Conservation (phyloP, 805 yeast species). For the Scheffersomyces coipomensis region DNA sequence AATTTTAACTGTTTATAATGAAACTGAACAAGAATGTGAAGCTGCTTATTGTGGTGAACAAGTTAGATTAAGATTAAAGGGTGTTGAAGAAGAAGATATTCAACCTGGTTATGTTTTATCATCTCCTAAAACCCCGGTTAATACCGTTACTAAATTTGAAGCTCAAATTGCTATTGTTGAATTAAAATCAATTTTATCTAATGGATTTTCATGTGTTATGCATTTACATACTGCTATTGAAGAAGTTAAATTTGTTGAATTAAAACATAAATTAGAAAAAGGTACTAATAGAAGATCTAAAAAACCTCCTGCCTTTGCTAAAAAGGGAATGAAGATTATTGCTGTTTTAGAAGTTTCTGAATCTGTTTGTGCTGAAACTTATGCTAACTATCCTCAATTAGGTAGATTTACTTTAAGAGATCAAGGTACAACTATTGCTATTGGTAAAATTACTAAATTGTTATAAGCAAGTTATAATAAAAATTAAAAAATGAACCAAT, state of each 20-base stretch:
- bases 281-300: constrained; percentile 96
- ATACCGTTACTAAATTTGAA: constrained; percentile 85
- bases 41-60: constrained; percentile 96
- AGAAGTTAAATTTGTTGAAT: constrained; percentile 79
- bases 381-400: constrained; percentile 87
- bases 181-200: constrained; percentile 87
- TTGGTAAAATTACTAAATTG: constrained; percentile 93
- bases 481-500: background rate
- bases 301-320: constrained; percentile 97
- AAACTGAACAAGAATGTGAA: constrained; percentile 91
- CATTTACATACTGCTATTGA: constrained; percentile 98
- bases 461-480: constrained; percentile 37
- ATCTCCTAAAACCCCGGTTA: constrained; percentile 82
- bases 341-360: constrained; percentile 83
- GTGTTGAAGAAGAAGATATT: constrained; percentile 96
- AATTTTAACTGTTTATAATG: constrained; percentile 84
- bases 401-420: constrained; percentile 99
- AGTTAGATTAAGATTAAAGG: constrained; percentile 88
- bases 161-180: constrained; percentile 98
- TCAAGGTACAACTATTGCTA: constrained; percentile 97
- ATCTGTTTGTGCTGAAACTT: constrained; percentile 93
- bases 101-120: constrained; percentile 90
- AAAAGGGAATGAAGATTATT: constrained; percentile 97
- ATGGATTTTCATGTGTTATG: constrained; percentile 98
- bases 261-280: constrained; percentile 91